Conservation (phyloP, 805 yeast genomes). For the Ogataea degrootiae region DNA sequence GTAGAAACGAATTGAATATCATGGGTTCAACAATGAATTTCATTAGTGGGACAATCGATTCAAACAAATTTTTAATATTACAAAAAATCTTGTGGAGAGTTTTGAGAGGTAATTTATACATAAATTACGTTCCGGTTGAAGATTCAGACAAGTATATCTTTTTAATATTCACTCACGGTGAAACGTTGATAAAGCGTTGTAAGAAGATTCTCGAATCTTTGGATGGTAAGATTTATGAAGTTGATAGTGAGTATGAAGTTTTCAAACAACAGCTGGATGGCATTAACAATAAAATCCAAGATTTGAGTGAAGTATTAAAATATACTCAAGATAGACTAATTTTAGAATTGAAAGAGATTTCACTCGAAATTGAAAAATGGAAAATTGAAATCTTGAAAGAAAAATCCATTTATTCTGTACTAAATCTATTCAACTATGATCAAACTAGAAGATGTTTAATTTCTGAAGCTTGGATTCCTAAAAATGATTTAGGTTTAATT, state of each 20-base stretch:
- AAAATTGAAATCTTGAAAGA: slow-evolving; percentile 66
- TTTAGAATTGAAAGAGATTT: slow-evolving; percentile 74
- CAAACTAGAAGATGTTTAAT: slow-evolving; percentile 79
- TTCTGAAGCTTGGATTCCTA: slow-evolving; percentile 97
- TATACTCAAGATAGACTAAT: slow-evolving; percentile 65
- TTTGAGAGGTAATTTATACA: slow-evolving; percentile 84
- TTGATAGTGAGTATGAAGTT: slow-evolving; percentile 37
- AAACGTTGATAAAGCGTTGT: slow-evolving; percentile 61
- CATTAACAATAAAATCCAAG: slow-evolving; percentile 38
- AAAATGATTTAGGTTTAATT: slow-evolving; percentile 63
- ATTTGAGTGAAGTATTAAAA: slow-evolving; percentile 46
- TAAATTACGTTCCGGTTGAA: slow-evolving; percentile 69
- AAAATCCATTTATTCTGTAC: slow-evolving; percentile 71
- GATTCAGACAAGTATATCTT: slow-evolving; percentile 77
- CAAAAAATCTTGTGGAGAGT: slow-evolving; percentile 90
- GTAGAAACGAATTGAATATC: slow-evolving; percentile 32
- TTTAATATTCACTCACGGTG: slow-evolving; percentile 89
- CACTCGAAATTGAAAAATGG: slow-evolving; percentile 75
- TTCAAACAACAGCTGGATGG: slow-evolving; percentile 48
- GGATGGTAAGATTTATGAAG: slow-evolving; percentile 70
- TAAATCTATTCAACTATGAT: slow-evolving; percentile 78
- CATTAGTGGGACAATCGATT: slow-evolving; percentile 75
- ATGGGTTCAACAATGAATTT: slow-evolving; percentile 39
- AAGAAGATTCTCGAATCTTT: slow-evolving; percentile 80
- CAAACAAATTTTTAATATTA: slow-evolving; percentile 62